These are phyloP conservation scores for Millerozyma acaciae DNA, from an alignment of 805 yeast species.

Conservation along the genomic window DNA sequence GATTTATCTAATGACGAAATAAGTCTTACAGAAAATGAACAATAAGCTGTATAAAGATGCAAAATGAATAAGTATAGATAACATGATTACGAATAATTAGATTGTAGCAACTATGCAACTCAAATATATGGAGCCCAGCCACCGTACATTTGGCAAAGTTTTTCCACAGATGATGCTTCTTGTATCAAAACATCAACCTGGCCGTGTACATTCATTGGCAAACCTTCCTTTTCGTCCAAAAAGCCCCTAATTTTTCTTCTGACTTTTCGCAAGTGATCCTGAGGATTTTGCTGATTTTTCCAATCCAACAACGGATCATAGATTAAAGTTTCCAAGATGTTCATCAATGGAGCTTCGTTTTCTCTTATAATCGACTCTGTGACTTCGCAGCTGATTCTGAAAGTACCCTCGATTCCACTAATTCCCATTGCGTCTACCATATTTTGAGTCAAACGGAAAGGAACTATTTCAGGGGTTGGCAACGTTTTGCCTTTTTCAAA, in stretches of 20 bases:
- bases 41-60: neutral
- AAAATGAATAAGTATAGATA: neutral
- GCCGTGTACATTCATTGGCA: conserved; percentile 86
- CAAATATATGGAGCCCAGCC: conserved; percentile 69
- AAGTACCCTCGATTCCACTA: conserved; percentile 85
- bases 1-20: neutral
- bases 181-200: conserved; percentile 88
- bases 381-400: conserved; percentile 81
- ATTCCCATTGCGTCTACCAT: conserved; percentile 91
- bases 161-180: conserved; percentile 69
- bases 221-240: conserved; percentile 69
- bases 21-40: neutral
- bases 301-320: conserved; percentile 90
- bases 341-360: conserved; percentile 82
- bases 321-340: conserved; percentile 84
- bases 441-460: conserved; percentile 87
- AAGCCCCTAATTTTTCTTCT: conserved; percentile 82
- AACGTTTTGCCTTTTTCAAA: conserved; percentile 79
- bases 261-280: conserved; percentile 65
- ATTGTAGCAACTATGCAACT: too few relatives aligned
- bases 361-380: conserved; percentile 67
- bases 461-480: conserved; percentile 88
- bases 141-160: conserved; percentile 79
- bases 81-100: too few relatives aligned
- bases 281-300: conserved; percentile 51